Conservation (phyloP, 805 yeast species). For the Kodamaea kaohsiungensis region DNA sequence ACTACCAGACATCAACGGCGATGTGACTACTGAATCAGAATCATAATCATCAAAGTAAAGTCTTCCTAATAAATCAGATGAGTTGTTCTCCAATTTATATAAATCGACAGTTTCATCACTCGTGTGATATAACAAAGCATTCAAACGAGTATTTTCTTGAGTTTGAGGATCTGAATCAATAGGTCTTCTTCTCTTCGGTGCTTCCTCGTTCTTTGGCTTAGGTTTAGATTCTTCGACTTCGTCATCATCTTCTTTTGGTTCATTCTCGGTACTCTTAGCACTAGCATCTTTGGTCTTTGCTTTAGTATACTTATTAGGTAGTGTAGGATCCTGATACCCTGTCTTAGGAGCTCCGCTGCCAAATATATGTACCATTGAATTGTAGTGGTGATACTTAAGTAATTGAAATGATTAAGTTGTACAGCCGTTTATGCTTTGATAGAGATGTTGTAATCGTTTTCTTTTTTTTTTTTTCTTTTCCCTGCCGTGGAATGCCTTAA, state of each 20-base stretch:
- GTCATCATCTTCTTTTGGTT: background rate
- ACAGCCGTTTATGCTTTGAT: background rate
- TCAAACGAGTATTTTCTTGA: constrained; percentile 36
- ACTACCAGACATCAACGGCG: constrained; percentile 20
- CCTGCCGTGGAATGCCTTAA: background rate
- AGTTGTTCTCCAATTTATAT: constrained; percentile 37
- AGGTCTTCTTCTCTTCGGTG: constrained; percentile 3
- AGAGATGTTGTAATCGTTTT: background rate
- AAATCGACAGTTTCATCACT: constrained; percentile 38
- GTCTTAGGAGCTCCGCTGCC: background rate
- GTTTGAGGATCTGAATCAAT: constrained; percentile 23
- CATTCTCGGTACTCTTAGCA: background rate
- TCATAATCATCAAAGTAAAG: constrained; percentile 46
- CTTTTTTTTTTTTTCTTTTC: background rate
- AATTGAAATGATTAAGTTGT: background rate
- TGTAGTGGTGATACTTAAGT: background rate
- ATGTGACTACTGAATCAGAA: constrained; percentile 23
- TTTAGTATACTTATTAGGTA: constrained; percentile 7
- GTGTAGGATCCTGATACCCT: constrained; percentile 8
- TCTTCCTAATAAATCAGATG: constrained; percentile 43
- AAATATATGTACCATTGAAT: constrained; percentile 4
- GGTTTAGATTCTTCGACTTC: constrained; percentile 1
- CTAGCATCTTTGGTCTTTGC: background rate
- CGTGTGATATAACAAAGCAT: constrained; percentile 41
- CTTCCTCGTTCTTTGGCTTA: constrained; percentile 7